These are phyloP conservation scores for Batkoa obscura DNA, from an alignment of 371 early-diverging fungal species.

Conservation along the genomic window DNA sequence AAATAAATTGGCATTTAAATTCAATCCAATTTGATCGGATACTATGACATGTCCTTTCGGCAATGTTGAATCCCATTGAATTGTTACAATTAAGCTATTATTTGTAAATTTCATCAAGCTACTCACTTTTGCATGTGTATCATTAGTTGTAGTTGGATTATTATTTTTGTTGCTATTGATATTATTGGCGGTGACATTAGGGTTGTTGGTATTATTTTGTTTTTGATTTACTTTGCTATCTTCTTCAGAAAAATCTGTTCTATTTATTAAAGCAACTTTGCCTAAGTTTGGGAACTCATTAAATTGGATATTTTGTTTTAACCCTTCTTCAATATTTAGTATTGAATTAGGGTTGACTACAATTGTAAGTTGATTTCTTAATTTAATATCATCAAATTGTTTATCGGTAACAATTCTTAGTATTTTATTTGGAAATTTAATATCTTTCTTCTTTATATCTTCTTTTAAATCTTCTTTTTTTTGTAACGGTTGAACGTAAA, in stretches of 20 bases:
- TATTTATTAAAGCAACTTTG: not conserved
- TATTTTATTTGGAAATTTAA: not conserved
- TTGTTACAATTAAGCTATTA: not conserved
- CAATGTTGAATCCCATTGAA: not conserved
- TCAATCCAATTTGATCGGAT: not conserved
- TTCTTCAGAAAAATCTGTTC: not conserved
- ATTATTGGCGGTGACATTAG: not conserved
- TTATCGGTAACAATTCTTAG: not conserved
- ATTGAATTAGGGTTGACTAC: not conserved
- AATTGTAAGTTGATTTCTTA: not conserved
- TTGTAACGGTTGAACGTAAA: constrained; percentile 63
- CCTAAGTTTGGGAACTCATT: not conserved
- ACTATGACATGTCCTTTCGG: not conserved
- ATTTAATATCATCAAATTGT: not conserved
- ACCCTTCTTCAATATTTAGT: not conserved
- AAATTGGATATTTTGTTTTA: not conserved
- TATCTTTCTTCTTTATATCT: not conserved
- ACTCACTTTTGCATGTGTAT: not conserved
- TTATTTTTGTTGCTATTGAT: not conserved
- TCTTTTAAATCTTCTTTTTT: constrained; percentile 10
- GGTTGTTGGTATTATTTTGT: not conserved
- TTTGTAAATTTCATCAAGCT: not conserved
- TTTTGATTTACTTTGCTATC: no score
- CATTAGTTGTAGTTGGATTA: not conserved
- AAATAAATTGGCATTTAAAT: not conserved